Evolutionary conservation across 768 basidiomycete genomes (phyloP), one percentile per base, ranked within the genome.

Genomic region (Termitomyces sp.): DNA sequence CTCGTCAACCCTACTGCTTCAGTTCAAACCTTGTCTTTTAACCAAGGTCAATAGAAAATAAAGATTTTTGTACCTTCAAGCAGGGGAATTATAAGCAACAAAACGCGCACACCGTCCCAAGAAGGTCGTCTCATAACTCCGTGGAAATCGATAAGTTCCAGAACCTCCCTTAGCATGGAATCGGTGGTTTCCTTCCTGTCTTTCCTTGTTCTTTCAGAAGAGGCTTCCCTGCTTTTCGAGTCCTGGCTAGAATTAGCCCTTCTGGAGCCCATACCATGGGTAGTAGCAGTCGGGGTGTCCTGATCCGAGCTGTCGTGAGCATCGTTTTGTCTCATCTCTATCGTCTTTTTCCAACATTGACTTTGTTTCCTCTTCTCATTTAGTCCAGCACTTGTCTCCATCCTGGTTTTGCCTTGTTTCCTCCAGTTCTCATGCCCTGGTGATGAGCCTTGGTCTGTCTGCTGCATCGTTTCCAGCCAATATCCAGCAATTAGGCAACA

Each of bases 81-180:
- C 48, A 98, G 77, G 7, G 95, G 94, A 59, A 93, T 74, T 33
- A 94, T 74, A 49, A 97, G 78, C 33, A 96, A 73, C 52, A 98
- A 76, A 6, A 83, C 85, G 36, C 91, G 81, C 23, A 94, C 87
- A 4, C 94, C 93, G 61, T 97, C 95, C 85, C 92, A 89, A 8
- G 88, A 83, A 1, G 93, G 93, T 56, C 85, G 84, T 33, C 95
- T 80, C 68, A 95, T 77, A 33, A 97, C 73, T 30, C 87, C 88
- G 60, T 88, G 84, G 43, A 85, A 75, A 69, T 98, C 95, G 50
- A 97, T 82, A 54, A 94, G 82, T 57, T 84, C 81, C 33, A 98
- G 76, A 40, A 96, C 75, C 71, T 94, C 88, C 43, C 81, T 80
- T 20, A 91, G 74, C 82, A 93, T 94, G 7, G 79, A 75, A 50